Evolutionary conservation across 202 grass and related monocot species (phyloP).

Genomic region (Elaeis oleifera): DNA sequence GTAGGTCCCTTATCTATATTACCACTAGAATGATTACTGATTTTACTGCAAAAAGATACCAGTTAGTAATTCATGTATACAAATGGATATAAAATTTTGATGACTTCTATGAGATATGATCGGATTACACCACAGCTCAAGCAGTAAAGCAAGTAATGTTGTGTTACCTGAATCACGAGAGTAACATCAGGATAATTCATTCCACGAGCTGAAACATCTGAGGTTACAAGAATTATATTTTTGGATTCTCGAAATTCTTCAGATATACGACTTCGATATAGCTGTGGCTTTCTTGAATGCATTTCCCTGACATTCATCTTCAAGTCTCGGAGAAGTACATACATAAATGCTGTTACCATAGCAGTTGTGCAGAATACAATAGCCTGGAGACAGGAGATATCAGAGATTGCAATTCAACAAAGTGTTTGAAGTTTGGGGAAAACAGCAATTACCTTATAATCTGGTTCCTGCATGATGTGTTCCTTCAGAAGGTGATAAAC

Average conservation of each 20-base stretch:
- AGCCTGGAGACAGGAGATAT: constrained; percentile 35
- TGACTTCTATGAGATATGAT: no score
- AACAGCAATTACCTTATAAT: constrained; percentile 61
- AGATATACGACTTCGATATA: constrained; percentile 75
- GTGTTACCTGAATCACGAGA: constrained; percentile 72
- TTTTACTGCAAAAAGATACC: no score
- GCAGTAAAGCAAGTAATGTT: neutral
- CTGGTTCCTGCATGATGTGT: constrained; percentile 67
- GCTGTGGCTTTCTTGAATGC: constrained; percentile 90
- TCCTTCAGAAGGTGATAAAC: constrained; percentile 62
- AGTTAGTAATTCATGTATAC: no score
- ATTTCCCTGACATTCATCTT: constrained; percentile 90
- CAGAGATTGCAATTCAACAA: neutral
- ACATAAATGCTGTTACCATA: constrained; percentile 87
- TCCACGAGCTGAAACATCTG: constrained; percentile 76
- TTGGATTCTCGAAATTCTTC: constrained; percentile 73
- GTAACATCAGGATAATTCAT: constrained; percentile 92
- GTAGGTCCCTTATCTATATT: no score
- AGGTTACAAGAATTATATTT: constrained; percentile 74
- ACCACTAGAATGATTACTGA: no score
- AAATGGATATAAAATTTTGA: no score
- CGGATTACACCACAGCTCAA: no score
- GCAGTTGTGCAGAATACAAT: constrained; percentile 87
- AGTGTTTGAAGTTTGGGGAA: neutral
- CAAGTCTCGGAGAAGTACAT: constrained; percentile 76